These are phyloP conservation scores for Nelumbo lutea DNA, from an alignment of 164 flowering plant species.

Conservation along the genomic window DNA sequence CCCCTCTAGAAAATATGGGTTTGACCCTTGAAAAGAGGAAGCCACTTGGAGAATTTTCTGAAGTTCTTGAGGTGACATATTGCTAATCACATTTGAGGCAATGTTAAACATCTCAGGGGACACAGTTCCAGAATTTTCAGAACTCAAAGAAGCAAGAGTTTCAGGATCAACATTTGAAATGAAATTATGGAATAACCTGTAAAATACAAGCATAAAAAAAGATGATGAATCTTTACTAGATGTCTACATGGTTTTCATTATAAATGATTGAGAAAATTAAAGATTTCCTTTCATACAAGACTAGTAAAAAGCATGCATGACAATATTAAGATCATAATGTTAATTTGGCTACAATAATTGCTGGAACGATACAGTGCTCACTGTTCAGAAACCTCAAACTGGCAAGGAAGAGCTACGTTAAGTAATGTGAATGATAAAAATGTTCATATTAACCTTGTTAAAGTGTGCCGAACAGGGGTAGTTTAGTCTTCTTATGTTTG, in stretches of 20 bases:
- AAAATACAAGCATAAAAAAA: background rate
- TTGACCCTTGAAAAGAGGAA: conserved; percentile 57
- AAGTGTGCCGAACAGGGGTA: no score
- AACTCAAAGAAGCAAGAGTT: conserved; percentile 51
- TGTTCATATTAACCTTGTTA: no score
- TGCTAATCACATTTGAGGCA: conserved; percentile 62
- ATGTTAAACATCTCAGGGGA: conserved; percentile 70
- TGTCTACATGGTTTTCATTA: background rate
- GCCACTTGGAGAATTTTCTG: conserved; percentile 70
- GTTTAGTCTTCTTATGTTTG: no score
- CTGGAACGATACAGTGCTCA: no score
- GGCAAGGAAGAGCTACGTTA: no score
- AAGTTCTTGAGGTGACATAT: conserved; percentile 84
- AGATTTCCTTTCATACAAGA: no score
- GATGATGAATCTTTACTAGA: background rate
- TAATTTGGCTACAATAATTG: no score
- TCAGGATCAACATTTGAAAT: conserved; percentile 67
- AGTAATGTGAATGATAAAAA: no score
- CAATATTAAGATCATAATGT: no score
- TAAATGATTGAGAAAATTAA: background rate
- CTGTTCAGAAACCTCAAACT: no score
- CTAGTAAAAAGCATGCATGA: no score
- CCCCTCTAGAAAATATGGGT: conserved; percentile 24
- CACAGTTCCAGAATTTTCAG: conserved; percentile 44
- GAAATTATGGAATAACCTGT: conserved; percentile 77